Evolutionary conservation across 331 rosid genomes (phyloP).

Genomic region (Phaseolus coccineus): DNA sequence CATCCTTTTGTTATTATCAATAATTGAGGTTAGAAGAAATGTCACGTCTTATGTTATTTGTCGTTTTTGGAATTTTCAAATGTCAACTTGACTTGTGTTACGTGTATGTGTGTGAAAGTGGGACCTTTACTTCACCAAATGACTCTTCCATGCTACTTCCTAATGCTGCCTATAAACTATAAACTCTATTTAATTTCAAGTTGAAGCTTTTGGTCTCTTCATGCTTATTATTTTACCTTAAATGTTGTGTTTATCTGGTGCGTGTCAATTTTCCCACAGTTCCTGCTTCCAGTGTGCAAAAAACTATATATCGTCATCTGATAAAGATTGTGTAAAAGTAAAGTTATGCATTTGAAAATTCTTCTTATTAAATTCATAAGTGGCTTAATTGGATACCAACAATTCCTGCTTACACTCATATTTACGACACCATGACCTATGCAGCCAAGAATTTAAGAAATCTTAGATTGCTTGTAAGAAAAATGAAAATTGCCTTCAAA

Average conservation of each 20-base stretch:
- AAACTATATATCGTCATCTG: background rate
- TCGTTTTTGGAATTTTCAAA: constrained; percentile 21
- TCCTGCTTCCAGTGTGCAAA: background rate
- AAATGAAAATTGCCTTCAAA: too few species aligned
- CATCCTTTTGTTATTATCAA: constrained; percentile 37
- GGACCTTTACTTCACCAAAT: constrained; percentile 15
- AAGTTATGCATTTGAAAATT: too few species aligned
- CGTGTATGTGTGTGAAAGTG: background rate
- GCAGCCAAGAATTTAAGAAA: too few species aligned
- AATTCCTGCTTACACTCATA: too few species aligned
- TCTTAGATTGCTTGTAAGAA: too few species aligned
- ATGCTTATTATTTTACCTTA: background rate
- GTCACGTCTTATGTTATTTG: constrained; percentile 9
- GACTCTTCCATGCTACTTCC: constrained; percentile 40
- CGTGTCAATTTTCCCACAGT: too few species aligned
- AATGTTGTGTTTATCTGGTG: background rate
- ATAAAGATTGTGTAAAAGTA: too few species aligned
- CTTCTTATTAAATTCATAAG: too few species aligned
- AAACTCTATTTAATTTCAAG: background rate
- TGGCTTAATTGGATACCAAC: too few species aligned
- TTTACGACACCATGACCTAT: too few species aligned
- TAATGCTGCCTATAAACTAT: background rate
- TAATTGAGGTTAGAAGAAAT: constrained; percentile 12
- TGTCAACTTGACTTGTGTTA: constrained; percentile 31
- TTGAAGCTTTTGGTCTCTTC: background rate